Evolutionary conservation across 2,329 filamentous ascomycete genomes (phyloP).

Genomic region (Metarhizium sp.): DNA sequence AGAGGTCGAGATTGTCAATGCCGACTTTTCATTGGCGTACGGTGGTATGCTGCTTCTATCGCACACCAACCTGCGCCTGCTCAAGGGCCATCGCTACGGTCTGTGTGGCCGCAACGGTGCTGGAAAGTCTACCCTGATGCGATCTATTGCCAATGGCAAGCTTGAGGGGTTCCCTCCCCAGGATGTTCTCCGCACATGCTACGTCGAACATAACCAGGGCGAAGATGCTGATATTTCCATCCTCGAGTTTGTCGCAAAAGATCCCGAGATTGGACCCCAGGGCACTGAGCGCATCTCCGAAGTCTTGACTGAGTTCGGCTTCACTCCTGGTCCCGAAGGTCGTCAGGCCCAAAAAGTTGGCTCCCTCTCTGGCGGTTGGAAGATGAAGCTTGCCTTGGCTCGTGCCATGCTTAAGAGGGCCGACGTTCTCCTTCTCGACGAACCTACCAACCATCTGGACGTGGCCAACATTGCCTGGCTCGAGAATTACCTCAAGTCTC

Average conservation of each 20-base stretch:
- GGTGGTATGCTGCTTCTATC: slow-evolving; percentile 95
- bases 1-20: slow-evolving; percentile 94
- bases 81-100: slow-evolving; percentile 96
- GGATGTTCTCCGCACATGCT: slow-evolving; percentile 88
- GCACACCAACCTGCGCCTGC: slow-evolving; percentile 85
- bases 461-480: slow-evolving; percentile 95
- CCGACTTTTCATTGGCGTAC: slow-evolving; percentile 93
- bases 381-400: slow-evolving; percentile 97
- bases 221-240: slow-evolving; percentile 96
- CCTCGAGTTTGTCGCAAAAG: slow-evolving; percentile 83
- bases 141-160: slow-evolving; percentile 89
- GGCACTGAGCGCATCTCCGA: slow-evolving; percentile 71
- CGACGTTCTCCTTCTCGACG: slow-evolving; percentile 93
- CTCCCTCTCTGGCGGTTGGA: slow-evolving; percentile 95
- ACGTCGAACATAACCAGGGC: slow-evolving; percentile 98
- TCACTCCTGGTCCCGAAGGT: slow-evolving; percentile 81
- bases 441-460: slow-evolving; percentile 98
- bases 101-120: slow-evolving; percentile 95
- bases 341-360: slow-evolving; percentile 85
- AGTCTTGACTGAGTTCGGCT: slow-evolving; percentile 86
- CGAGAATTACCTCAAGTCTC: slow-evolving; percentile 88
- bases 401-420: slow-evolving; percentile 94
- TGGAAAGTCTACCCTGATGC: slow-evolving; percentile 98
- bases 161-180: slow-evolving; percentile 92
- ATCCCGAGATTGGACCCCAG: slow-evolving; percentile 73